phyloP scores from a whole-genome alignment of 192 early-diverging fungal species.

The Coemansia sp. region DNA sequence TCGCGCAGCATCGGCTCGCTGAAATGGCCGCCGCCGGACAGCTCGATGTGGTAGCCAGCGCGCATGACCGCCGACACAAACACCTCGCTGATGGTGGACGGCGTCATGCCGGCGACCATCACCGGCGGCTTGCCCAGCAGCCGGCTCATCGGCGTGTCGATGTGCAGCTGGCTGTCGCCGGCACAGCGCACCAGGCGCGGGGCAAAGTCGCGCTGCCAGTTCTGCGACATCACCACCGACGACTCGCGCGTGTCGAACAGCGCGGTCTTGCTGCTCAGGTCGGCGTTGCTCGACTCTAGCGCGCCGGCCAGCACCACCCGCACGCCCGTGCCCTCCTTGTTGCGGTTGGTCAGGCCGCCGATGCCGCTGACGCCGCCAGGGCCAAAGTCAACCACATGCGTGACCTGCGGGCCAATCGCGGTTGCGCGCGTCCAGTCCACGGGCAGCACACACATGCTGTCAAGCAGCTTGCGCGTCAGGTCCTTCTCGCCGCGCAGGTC shows the following conservation, averaged over 20 bases:
- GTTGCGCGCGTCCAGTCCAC: slow-evolving; percentile 65
- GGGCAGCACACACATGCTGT: slow-evolving; percentile 65
- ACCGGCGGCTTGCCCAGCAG: slow-evolving; percentile 83
- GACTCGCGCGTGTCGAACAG: slow-evolving; percentile 73
- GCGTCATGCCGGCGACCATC: slow-evolving; percentile 91
- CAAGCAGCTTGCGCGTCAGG: slow-evolving; percentile 68
- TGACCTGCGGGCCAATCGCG: slow-evolving; percentile 53
- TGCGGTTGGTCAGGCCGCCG: slow-evolving; percentile 83
- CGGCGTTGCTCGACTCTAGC: slow-evolving; percentile 50
- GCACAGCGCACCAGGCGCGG: slow-evolving; percentile 68
- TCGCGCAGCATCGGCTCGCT: slow-evolving; percentile 72
- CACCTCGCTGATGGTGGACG: slow-evolving; percentile 69
- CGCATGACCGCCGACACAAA: slow-evolving; percentile 85
- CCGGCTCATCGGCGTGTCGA: slow-evolving; percentile 83
- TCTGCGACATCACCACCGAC: slow-evolving; percentile 60
- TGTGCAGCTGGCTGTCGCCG: slow-evolving; percentile 64
- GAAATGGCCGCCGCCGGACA: slow-evolving; percentile 83
- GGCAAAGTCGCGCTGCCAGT: slow-evolving; percentile 79
- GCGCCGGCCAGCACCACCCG: slow-evolving; percentile 45
- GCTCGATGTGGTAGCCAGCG: slow-evolving; percentile 85
- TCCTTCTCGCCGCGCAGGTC: slow-evolving; percentile 58
- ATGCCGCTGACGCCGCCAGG: slow-evolving; percentile 85
- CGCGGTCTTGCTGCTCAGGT: slow-evolving; percentile 72
- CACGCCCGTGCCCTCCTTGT: slow-evolving; percentile 89
- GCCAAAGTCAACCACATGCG: slow-evolving; percentile 92